Base-by-base conservation (phyloP, 495 filamentous ascomycete species). In the Cenococcum geophilum region DNA sequence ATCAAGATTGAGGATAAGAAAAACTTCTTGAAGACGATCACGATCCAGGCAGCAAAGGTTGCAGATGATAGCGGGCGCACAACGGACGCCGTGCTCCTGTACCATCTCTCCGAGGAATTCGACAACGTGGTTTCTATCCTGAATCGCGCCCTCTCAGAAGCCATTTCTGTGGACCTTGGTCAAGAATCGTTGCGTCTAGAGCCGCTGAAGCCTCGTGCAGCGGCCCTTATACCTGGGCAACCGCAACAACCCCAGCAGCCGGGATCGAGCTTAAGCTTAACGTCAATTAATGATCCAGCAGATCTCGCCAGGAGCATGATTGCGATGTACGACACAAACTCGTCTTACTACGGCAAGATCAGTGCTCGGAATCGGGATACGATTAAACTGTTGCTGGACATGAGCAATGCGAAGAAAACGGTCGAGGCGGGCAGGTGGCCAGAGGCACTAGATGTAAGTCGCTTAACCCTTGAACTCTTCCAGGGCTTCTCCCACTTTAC, bases 51-150 rank as follows among this genome's bases (percentile, higher is more conserved):
- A 35, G 93, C 93, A 36, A 85, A 82, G 55, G 86, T 91, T 58
- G 93, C 93, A 5, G 92, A 97, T 63, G 95, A 97, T 68, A 95
- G 90, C 72, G 92, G 95, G 36, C 81, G 95, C 40, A 87, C 86
- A 1, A 90, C 90, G 6, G 93, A 99, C 73, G 91, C 95, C 0
- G 92, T 97, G 5, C 79, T 99, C 50, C 76, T 99, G 42, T 97
- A 93, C 70, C 92, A 97, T 72, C 81, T 99, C 37, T 92, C 92
- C 0, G 89, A 89, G 67, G 90, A 99, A 68, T 97, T 95, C 70
- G 91, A 97, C 66, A 88, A 82, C 59, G 95, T 97, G 43, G 83
- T 97, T 58, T 75, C 81, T 45, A 92, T 96, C 64, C 83, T 96
- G 63, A 96, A 92, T 73, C 85, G 89, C 32, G 85, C 91, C n/a